phyloP scores from a whole-genome alignment of 352 stramenopile genomes.

The Globisporangium echinulatum region DNA sequence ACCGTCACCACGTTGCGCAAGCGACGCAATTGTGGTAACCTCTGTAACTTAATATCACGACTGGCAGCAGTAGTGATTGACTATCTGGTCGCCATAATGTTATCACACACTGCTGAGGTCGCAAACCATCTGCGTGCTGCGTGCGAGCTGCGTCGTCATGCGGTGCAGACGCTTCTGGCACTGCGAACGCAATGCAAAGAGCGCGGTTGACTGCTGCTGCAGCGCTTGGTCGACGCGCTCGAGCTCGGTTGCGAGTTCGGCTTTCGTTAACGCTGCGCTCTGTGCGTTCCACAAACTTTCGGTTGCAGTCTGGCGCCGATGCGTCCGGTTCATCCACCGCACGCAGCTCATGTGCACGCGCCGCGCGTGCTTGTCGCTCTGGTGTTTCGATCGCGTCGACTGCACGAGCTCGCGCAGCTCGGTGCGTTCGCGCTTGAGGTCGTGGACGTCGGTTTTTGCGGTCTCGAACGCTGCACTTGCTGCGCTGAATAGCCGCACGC shows the following conservation, averaged over 20 bases:
- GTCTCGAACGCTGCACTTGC: constrained; percentile 31
- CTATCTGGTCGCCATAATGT: too few species aligned
- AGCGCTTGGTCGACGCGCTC: constrained; percentile 32
- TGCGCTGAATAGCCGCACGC: constrained; percentile 19
- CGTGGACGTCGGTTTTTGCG: constrained; percentile 30
- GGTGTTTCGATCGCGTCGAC: constrained; percentile 26
- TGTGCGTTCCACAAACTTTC: constrained; percentile 31
- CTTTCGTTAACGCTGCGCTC: constrained; percentile 34
- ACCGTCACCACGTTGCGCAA: constrained; percentile 50
- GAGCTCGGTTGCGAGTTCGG: constrained; percentile 36
- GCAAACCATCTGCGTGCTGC: constrained; percentile 25
- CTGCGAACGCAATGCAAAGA: constrained; percentile 43
- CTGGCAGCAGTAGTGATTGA: too few species aligned
- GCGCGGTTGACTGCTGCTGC: constrained; percentile 28
- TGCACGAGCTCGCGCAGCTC: constrained; percentile 51
- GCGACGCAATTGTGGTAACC: constrained; percentile 60
- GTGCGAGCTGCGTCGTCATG: constrained; percentile 34
- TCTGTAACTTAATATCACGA: neutral
- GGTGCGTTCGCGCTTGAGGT: constrained; percentile 37
- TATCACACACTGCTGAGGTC: constrained; percentile 13
- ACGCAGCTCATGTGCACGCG: constrained; percentile 63
- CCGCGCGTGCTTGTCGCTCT: constrained; percentile 46
- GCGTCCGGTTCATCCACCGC: constrained; percentile 59
- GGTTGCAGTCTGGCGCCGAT: constrained; percentile 29
- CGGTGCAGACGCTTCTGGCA: constrained; percentile 47